These are phyloP conservation scores for Phaeomoniella chlamydospora DNA, from an alignment of 2,329 filamentous ascomycete species.

Conservation along the genomic window DNA sequence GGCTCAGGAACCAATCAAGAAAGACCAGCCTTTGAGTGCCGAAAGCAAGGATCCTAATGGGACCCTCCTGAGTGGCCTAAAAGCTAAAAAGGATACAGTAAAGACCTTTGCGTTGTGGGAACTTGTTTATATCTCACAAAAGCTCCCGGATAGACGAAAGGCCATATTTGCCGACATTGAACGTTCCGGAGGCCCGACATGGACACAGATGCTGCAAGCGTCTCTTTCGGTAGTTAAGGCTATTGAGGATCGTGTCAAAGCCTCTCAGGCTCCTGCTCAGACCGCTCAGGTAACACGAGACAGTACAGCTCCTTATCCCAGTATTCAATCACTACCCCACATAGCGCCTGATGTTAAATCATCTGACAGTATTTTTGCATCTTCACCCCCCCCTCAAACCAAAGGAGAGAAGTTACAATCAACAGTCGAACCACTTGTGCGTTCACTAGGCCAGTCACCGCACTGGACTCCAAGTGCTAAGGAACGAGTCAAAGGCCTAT, in stretches of 20 bases:
- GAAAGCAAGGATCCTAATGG: slow-evolving; percentile 87
- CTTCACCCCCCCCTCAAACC: slow-evolving; percentile 20
- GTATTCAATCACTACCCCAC: slow-evolving; percentile 31
- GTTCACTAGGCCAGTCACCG: slow-evolving; percentile 28
- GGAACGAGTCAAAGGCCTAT: slow-evolving; percentile 14
- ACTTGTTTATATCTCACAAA: slow-evolving; percentile 61
- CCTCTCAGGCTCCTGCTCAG: slow-evolving; percentile 14
- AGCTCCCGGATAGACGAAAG: slow-evolving; percentile 60
- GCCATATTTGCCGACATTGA: slow-evolving; percentile 80
- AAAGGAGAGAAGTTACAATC: slow-evolving; percentile 21
- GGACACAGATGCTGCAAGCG: slow-evolving; percentile 59
- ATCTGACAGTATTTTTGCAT: slow-evolving; percentile 29
- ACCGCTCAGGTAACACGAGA: slow-evolving; percentile 17
- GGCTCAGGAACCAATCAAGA: slow-evolving; percentile 68
- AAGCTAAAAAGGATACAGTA: slow-evolving; percentile 65
- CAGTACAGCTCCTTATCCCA: slow-evolving; percentile 27
- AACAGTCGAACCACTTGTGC: slow-evolving; percentile 28
- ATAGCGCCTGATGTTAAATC: slow-evolving; percentile 31
- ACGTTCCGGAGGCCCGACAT: slow-evolving; percentile 62
- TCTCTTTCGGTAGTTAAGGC: slow-evolving; percentile 56
- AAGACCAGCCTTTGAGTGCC: slow-evolving; percentile 65
- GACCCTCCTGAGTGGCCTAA: slow-evolving; percentile 70
- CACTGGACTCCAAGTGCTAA: slow-evolving; percentile 27
- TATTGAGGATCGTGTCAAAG: slow-evolving; percentile 53
- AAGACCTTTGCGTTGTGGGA: slow-evolving; percentile 88